Evolutionary conservation across 371 early-diverging fungal species (phyloP), one percentile per base, ranked within the genome.

Genomic region (Mortierella sp.): DNA sequence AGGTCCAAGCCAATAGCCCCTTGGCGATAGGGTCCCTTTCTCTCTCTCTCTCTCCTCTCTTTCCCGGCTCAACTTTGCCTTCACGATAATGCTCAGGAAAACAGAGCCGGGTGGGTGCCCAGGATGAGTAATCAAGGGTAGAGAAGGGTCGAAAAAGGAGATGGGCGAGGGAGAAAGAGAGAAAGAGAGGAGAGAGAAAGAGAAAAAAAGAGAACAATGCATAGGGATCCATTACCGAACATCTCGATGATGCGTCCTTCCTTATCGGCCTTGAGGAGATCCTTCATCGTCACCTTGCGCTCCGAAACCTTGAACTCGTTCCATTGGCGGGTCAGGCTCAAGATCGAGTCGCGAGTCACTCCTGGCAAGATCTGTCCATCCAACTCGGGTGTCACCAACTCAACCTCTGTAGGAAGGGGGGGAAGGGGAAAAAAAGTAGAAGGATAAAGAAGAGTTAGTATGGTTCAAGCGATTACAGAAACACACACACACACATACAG

Each of bases 311-410:
- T 91, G 85, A 96, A 95, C 68, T 96, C 95, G 66, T 89, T 89
- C 97, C 97, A 97, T 57, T 83, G 72, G 29, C 92, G 86, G 19
- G 96, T 90, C 56, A 98, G 86, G 21, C 72, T 51, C 72, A 98
- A 84, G 81, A 98, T 93, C 44, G 96, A 96, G 87, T 96, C 96
- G 65, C 99, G 92, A n/a, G 98, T 98, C 57, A 98, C 97, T 65
- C 99, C 99, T 4, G 98, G 97, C 57, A 98, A 88, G 74, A 98
- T 97, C 60, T 96, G 92, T 45, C 99, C 99, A 84, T 98, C 97
- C 67, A 98, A 88, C 16, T 92, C 92, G 52, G 98, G 97, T 0
- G 99, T 98, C 19, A 94, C 88, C 47, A 98, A 88, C 83, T 98
- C 98, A 23, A 64, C 70, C 66, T 92, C 89, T 83, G 61, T 66